Percentiles rank a stretch among this genome's conserved stretches.
Conservation (phyloP, 2,329 filamentous ascomycete genomes). For the Drechslerella dactyloides region DNA sequence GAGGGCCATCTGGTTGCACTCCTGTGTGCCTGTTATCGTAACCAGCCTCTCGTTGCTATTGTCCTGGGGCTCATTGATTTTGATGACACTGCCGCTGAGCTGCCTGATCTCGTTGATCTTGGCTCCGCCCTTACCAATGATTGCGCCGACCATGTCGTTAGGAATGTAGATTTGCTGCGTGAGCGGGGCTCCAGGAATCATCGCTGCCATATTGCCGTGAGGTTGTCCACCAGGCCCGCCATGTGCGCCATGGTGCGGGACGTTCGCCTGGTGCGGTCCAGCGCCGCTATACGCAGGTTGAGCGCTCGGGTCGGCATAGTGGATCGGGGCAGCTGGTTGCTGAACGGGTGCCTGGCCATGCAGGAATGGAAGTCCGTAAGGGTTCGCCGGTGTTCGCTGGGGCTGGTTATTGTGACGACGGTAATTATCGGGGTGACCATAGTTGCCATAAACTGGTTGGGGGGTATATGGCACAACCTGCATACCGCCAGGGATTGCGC, state of each 20-base stretch:
- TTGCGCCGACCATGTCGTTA: conserved; percentile 99
- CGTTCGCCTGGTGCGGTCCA: conserved; percentile 77
- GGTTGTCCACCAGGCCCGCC: conserved; percentile 76
- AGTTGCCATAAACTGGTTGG: conserved; percentile 89
- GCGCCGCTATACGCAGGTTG: conserved; percentile 76
- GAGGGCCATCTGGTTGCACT: conserved; percentile 99
- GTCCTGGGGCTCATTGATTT: conserved; percentile 99
- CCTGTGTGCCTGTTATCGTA: conserved; percentile 94
- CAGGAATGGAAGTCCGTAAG: conserved; percentile 73
- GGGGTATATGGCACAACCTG: conserved; percentile 98
- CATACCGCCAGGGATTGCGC: conserved; percentile 94
- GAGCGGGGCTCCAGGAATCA: conserved; percentile 79
- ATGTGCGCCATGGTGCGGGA: conserved; percentile 66
- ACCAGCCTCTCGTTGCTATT: conserved; percentile 98
- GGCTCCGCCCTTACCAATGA: conserved; percentile 96
- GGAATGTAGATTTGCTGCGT: conserved; percentile 99
- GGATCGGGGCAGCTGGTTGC: conserved; percentile 71
- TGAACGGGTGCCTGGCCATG: conserved; percentile 71
- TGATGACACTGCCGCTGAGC: conserved; percentile 96
- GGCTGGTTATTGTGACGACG: conserved; percentile 75
- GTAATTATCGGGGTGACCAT: conserved; percentile 86
- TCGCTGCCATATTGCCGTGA: conserved; percentile 66
- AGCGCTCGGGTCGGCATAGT: conserved; percentile 78
- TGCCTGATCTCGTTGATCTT: conserved; percentile 99
- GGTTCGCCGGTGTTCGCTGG: conserved; percentile 76